These are phyloP conservation scores for Alnus rubra DNA, from an alignment of 306 rosid genomes.

Conservation along the genomic window DNA sequence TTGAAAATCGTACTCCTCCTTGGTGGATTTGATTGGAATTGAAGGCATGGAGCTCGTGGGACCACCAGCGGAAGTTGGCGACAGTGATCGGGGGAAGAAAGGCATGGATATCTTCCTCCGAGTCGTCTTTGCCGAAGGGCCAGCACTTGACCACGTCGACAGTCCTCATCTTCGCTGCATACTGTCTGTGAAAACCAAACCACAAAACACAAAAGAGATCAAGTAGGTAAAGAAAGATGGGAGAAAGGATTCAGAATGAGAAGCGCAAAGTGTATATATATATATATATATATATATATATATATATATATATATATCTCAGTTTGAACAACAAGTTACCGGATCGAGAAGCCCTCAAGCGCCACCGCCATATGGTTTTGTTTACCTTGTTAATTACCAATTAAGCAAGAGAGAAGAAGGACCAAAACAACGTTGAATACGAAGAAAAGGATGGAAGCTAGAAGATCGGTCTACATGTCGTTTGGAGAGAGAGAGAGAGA, in stretches of 20 bases:
- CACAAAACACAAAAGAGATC: too few species aligned
- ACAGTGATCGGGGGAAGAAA: slow-evolving; percentile 75
- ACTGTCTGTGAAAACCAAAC: slow-evolving; percentile 48
- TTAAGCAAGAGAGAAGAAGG: not conserved
- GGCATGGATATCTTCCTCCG: slow-evolving; percentile 32
- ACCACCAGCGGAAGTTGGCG: slow-evolving; percentile 71
- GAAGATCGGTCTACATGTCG: not conserved
- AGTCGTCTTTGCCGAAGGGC: slow-evolving; percentile 48
- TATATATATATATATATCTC: too few species aligned
- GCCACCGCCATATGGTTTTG: slow-evolving; percentile 55
- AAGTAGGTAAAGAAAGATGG: too few species aligned
- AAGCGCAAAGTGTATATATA: too few species aligned
- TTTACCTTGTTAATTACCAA: too few species aligned
- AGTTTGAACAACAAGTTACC: slow-evolving; percentile 40
- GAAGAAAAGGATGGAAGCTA: not conserved
- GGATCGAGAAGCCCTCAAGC: slow-evolving; percentile 76
- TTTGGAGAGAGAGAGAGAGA: slow-evolving; percentile 1
- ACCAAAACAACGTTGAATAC: not conserved
- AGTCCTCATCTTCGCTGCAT: slow-evolving; percentile 72
- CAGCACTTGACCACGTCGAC: slow-evolving; percentile 65
- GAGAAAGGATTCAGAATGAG: too few species aligned
- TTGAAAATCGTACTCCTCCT: slow-evolving; percentile 12
- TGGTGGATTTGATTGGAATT: slow-evolving; percentile 34
- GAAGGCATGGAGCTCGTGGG: slow-evolving; percentile 52
- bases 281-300: too few species aligned